Conservation (phyloP, 371 early-diverging fungal genomes). For the Dichotomocladium elegans region DNA sequence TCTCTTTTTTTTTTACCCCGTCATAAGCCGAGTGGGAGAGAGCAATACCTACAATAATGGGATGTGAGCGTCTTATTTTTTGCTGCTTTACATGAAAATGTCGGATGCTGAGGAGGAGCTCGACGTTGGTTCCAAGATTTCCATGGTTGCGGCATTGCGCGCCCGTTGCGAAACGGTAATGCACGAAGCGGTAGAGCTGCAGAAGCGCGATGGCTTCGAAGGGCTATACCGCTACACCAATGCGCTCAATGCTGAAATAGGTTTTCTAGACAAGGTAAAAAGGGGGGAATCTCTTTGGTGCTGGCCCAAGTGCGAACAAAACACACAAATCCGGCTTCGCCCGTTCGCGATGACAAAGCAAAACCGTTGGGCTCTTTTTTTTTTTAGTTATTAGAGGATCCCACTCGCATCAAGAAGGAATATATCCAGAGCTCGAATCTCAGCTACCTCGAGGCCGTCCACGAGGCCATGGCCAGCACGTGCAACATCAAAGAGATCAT, state of each 20-base stretch:
- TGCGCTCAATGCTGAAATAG: slow-evolving; percentile 11
- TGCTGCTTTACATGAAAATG: no score
- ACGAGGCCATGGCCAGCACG: slow-evolving; percentile 23
- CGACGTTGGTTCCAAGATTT: no score
- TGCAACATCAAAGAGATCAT: slow-evolving; percentile 25
- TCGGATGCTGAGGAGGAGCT: no score
- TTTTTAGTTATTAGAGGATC: slow-evolving; percentile 28
- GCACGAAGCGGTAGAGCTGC: not conserved
- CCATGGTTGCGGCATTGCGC: not conserved
- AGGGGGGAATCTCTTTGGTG: not conserved
- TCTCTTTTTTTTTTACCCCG: no score
- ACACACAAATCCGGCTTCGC: no score
- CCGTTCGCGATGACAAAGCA: no score
- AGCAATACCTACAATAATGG: no score
- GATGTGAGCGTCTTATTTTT: no score
- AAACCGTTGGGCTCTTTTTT: not conserved
- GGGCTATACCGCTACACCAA: slow-evolving; percentile 17
- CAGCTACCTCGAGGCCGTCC: slow-evolving; percentile 40
- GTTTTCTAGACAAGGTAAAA: slow-evolving; percentile 13
- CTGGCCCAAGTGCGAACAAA: no score
- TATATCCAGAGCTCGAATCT: slow-evolving; percentile 41
- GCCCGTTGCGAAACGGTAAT: slow-evolving; percentile 11
- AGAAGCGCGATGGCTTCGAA: not conserved
- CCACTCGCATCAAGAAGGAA: slow-evolving; percentile 28
- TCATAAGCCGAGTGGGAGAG: no score